These are phyloP conservation scores for Apiotrichum porosum DNA, from an alignment of 1,284 basidiomycete species.

Conservation along the genomic window DNA sequence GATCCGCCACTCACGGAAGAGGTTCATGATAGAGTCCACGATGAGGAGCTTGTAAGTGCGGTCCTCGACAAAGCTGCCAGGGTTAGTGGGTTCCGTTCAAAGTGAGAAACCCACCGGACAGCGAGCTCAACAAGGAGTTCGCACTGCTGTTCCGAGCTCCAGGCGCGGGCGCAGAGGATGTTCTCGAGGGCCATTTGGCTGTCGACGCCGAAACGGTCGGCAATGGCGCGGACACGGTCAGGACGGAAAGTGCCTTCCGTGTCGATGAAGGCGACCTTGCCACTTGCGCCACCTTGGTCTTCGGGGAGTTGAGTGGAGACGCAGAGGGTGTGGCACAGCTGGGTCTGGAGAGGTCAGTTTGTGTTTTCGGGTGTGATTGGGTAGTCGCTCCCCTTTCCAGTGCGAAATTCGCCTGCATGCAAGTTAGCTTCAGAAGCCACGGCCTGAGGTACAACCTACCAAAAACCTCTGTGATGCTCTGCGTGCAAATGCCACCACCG, in stretches of 20 bases:
- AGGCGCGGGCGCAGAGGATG: slow-evolving; percentile 41
- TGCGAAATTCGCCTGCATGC: slow-evolving; percentile 50
- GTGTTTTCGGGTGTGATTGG: slow-evolving; percentile 53
- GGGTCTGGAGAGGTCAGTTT: slow-evolving; percentile 67
- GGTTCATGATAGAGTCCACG: slow-evolving; percentile 87
- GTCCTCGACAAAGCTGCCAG: slow-evolving; percentile 47
- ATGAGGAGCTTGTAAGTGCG: slow-evolving; percentile 48
- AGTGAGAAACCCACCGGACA: slow-evolving; percentile 27
- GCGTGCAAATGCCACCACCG: slow-evolving; percentile 80
- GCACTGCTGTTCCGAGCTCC: slow-evolving; percentile 47
- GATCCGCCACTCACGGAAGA: slow-evolving; percentile 60
- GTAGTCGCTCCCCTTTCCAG: slow-evolving; percentile 56
- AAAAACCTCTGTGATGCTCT: slow-evolving; percentile 72
- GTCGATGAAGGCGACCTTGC: slow-evolving; percentile 91
- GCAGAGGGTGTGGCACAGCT: slow-evolving; percentile 86
- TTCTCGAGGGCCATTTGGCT: slow-evolving; percentile 73
- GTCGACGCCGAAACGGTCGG: slow-evolving; percentile 85
- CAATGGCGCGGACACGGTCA: slow-evolving; percentile 80
- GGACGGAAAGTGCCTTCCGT: slow-evolving; percentile 94
- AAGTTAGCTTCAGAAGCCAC: too few relatives aligned
- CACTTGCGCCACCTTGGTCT: slow-evolving; percentile 97
- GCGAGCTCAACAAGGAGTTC: slow-evolving; percentile 46
- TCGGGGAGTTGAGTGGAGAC: slow-evolving; percentile 72
- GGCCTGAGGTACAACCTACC: too few relatives aligned
- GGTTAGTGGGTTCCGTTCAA: not conserved